These are phyloP conservation scores for Dothideomycetes sp. DNA, from an alignment of 2,329 filamentous ascomycete species.

Conservation along the genomic window DNA sequence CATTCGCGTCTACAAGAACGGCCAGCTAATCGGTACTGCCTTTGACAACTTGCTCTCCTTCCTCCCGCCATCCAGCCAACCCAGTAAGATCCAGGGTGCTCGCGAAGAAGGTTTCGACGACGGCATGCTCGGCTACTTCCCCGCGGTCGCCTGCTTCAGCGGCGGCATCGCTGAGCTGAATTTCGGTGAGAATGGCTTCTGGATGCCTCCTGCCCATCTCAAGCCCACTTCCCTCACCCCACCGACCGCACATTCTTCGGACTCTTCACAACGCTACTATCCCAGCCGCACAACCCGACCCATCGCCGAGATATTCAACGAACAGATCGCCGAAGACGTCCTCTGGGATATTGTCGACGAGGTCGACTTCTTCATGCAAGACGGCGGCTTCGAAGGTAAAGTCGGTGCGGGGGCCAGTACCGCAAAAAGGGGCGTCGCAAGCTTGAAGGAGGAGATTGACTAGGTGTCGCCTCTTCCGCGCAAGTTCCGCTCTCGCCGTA, in stretches of 20 bases:
- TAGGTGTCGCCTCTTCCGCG: conserved; percentile 8
- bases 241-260: not conserved
- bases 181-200: conserved; percentile 79
- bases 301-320: conserved; percentile 70
- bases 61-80: conserved; percentile 76
- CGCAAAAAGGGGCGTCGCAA: conserved; percentile 16
- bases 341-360: conserved; percentile 92
- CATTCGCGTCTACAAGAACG: conserved; percentile 91
- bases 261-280: conserved; percentile 1
- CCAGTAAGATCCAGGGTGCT: conserved; percentile 61
- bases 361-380: conserved; percentile 78
- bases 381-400: conserved; percentile 38
- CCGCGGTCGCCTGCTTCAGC: conserved; percentile 82
- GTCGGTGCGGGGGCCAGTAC: conserved; percentile 19
- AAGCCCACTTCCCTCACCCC: conserved; percentile 22
- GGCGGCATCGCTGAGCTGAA: conserved; percentile 88
- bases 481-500: conserved; percentile 15
- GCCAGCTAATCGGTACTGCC: conserved; percentile 71
- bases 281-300: conserved; percentile 40
- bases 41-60: conserved; percentile 86
- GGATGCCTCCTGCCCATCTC: conserved; percentile 63
- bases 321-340: conserved; percentile 91
- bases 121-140: conserved; percentile 91
- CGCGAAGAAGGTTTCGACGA: conserved; percentile 86
- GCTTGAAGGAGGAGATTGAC: conserved; percentile 17